Conservation (phyloP, 345 rosid genomes). For the Aegle marmelos region DNA sequence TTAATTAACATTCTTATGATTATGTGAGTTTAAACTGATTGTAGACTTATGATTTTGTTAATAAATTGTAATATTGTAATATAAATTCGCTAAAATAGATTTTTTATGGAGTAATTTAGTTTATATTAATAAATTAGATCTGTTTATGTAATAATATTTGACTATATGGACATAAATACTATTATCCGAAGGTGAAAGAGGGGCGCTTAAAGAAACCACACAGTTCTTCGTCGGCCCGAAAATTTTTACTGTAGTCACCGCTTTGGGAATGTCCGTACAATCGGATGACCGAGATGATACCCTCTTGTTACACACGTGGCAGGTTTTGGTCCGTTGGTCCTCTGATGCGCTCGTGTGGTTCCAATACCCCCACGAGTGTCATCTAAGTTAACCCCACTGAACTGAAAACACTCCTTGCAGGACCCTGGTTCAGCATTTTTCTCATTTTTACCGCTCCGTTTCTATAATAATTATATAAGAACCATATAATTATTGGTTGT, state of each 20-base stretch:
- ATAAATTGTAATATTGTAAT: too few species aligned
- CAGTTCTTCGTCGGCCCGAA: too few species aligned
- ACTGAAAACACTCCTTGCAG: neutral
- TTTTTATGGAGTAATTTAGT: too few species aligned
- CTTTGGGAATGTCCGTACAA: neutral
- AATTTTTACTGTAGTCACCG: neutral
- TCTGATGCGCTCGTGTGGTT: slow-evolving; percentile 12
- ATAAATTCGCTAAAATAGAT: too few species aligned
- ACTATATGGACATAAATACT: neutral
- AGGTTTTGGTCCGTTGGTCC: slow-evolving; percentile 8
- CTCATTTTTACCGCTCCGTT: neutral
- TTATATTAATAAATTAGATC: too few species aligned
- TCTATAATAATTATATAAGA: too few species aligned
- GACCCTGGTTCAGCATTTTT: neutral
- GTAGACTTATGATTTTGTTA: too few species aligned
- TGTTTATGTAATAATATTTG: too few species aligned
- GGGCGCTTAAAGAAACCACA: slow-evolving; percentile 3
- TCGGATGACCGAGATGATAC: neutral
- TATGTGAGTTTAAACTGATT: too few species aligned
- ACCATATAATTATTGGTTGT: too few species aligned
- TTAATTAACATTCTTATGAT: too few species aligned
- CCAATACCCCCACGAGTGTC: slow-evolving; percentile 1
- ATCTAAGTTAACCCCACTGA: neutral
- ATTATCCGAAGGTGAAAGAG: neutral
- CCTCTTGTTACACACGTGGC: slow-evolving; percentile 16